Conservation (phyloP, 2,329 filamentous ascomycete genomes). For the Fusarium subglutinans region DNA sequence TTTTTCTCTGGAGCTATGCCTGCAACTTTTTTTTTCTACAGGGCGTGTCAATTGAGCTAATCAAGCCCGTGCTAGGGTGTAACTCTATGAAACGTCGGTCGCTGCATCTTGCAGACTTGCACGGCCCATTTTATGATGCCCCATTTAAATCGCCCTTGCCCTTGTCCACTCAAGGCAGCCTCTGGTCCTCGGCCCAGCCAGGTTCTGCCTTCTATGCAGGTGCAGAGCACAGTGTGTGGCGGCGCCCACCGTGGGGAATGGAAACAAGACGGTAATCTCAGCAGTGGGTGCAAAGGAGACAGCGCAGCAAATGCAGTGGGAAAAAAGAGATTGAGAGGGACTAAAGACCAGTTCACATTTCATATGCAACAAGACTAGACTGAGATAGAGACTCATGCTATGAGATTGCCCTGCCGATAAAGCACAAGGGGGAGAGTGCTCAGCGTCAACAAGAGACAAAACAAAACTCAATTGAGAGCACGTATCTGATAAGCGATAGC, state of each 20-base stretch:
- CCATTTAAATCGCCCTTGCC: slow-evolving; percentile 35
- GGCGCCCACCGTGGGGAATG: slow-evolving; percentile 41
- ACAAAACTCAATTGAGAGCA: slow-evolving; percentile 21
- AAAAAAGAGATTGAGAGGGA: slow-evolving; percentile 20
- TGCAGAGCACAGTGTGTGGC: slow-evolving; percentile 41
- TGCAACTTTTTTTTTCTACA: not conserved
- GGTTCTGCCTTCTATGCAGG: slow-evolving; percentile 37
- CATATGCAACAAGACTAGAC: slow-evolving; percentile 4
- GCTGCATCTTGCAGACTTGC: slow-evolving; percentile 34
- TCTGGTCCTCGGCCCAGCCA: slow-evolving; percentile 39
- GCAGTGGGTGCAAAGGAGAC: slow-evolving; percentile 25
- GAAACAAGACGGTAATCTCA: slow-evolving; percentile 46
- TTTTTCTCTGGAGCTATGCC: not conserved
- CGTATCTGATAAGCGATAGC: not conserved
- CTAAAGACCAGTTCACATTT: not conserved
- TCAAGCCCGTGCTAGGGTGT: slow-evolving; percentile 25
- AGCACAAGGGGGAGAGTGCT: slow-evolving; percentile 5
- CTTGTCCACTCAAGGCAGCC: slow-evolving; percentile 23
- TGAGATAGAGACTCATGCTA: slow-evolving; percentile 8
- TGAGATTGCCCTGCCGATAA: slow-evolving; percentile 13
- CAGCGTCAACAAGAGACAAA: slow-evolving; percentile 20
- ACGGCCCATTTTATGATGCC: slow-evolving; percentile 16
- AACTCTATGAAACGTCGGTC: slow-evolving; percentile 36
- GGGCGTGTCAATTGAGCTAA: slow-evolving; percentile 20
- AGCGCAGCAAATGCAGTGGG: slow-evolving; percentile 4